Percentiles rank a stretch among this genome's conserved stretches.
Evolutionary conservation across 2,329 filamentous ascomycete species (phyloP).

Genomic region (Trematosphaeria pertusa): DNA sequence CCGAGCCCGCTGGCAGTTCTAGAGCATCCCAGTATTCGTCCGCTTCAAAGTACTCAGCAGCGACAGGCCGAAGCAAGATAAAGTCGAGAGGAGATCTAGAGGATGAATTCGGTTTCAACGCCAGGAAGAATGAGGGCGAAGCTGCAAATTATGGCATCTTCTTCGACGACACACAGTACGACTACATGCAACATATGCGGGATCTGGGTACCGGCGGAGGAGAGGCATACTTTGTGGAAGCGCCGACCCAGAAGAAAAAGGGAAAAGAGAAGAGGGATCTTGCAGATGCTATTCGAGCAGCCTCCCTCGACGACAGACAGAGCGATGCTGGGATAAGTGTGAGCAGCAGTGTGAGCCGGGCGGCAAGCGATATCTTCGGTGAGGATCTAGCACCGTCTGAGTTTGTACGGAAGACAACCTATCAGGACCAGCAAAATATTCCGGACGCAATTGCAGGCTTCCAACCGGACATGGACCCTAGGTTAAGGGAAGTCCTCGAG

Average conservation of each 20-base stretch:
- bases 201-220: conserved; percentile 73
- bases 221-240: conserved; percentile 83
- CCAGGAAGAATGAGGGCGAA: conserved; percentile 92
- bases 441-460: conserved; percentile 93
- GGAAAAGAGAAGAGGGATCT: conserved; percentile 76
- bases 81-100: conserved; percentile 82
- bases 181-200: conserved; percentile 99
- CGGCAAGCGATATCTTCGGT: conserved; percentile 66
- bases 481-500: conserved; percentile 87
- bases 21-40: conserved; percentile 50
- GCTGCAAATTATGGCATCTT: conserved; percentile 93
- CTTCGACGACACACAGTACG: conserved; percentile 93
- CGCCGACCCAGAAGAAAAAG: conserved; percentile 72
- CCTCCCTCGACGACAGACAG: conserved; percentile 50
- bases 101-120: conserved; percentile 69
- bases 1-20: conserved; percentile 54
- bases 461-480: conserved; percentile 96
- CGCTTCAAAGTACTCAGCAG: conserved; percentile 47
- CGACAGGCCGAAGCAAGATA: conserved; percentile 54
- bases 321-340: conserved; percentile 53
- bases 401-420: conserved; percentile 77
- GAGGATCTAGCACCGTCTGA: conserved; percentile 80
- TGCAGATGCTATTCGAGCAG: conserved; percentile 76
- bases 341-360: conserved; percentile 50
- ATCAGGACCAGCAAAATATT: conserved; percentile 91